A percentile compares a stretch with the other conserved stretches of the same genome.
phyloP scores from a whole-genome alignment of 306 rosid genomes.

The Prunus armeniaca region DNA sequence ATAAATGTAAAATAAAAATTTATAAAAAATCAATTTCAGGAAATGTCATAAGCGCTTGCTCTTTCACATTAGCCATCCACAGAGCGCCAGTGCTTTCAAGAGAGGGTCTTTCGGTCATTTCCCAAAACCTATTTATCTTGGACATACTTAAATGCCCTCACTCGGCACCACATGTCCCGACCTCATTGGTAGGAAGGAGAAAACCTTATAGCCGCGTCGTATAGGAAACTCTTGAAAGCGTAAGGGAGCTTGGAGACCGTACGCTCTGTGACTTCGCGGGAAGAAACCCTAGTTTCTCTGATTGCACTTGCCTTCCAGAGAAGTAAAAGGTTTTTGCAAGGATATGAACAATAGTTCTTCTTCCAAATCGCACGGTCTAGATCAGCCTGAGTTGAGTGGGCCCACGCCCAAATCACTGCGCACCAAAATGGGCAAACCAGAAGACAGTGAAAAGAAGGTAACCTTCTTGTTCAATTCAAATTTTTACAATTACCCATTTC shows the following conservation, averaged over 20 bases:
- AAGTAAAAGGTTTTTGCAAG: neutral
- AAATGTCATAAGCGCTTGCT: too few relatives aligned
- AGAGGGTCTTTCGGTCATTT: conserved; percentile 5
- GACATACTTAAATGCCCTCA: neutral
- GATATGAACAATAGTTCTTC: conserved; percentile 45
- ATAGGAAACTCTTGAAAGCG: conserved; percentile 2
- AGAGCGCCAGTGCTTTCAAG: neutral
- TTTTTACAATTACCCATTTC: conserved; percentile 25
- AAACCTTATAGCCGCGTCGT: neutral
- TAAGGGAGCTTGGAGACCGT: neutral
- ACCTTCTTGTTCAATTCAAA: conserved; percentile 19
- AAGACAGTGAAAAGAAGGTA: conserved; percentile 67
- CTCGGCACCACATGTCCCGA: neutral
- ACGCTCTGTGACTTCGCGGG: conserved; percentile 4
- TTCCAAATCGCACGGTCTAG: conserved; percentile 40
- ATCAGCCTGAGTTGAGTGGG: conserved; percentile 47
- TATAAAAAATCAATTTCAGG: too few relatives aligned
- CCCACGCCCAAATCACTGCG: conserved; percentile 42
- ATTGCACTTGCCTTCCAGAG: conserved; percentile 30
- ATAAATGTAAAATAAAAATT: too few relatives aligned
- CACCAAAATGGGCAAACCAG: conserved; percentile 57
- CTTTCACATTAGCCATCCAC: too few relatives aligned
- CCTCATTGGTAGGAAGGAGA: neutral
- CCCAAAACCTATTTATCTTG: neutral
- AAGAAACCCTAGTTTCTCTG: conserved; percentile 38